phyloP scores from a whole-genome alignment of 139 green algal genomes.

The Spirogloea muscicola region DNA sequence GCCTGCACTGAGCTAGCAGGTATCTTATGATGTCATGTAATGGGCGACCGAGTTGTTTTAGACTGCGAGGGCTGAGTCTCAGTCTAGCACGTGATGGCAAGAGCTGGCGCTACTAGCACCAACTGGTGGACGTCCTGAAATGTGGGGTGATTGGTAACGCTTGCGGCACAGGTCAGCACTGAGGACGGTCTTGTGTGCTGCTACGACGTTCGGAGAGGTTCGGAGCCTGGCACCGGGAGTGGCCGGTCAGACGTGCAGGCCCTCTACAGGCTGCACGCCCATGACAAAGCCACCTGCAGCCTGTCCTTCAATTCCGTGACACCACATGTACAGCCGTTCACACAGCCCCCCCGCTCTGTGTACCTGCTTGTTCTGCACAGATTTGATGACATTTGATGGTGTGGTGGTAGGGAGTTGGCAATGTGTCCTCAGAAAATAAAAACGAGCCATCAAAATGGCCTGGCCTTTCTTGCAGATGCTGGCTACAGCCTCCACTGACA shows the following conservation, averaged over 20 bases:
- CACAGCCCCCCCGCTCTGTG: neutral
- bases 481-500: constrained; percentile 86
- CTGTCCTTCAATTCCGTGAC: constrained; percentile 51
- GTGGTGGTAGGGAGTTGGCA: too few species aligned
- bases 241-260: constrained; percentile 63
- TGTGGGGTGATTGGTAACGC: too few species aligned
- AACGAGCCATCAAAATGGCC: too few species aligned
- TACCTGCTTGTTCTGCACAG: too few species aligned
- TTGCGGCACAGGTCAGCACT: constrained; percentile 35
- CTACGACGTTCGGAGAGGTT: constrained; percentile 38
- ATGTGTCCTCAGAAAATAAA: neutral
- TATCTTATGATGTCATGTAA: too few species aligned
- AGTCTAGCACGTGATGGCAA: too few species aligned
- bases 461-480: constrained; percentile 58
- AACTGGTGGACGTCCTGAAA: too few species aligned
- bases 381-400: too few species aligned
- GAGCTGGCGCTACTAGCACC: too few species aligned
- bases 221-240: neutral
- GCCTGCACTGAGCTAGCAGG: too few species aligned
- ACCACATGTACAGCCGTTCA: constrained; percentile 31
- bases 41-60: too few species aligned
- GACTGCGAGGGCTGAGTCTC: too few species aligned
- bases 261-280: constrained; percentile 72
- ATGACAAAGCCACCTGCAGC: constrained; percentile 73
- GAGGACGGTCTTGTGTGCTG: constrained; percentile 49